Base-by-base conservation (phyloP, 1,139 yeast genomes). In the Yamadazyma dendronema region DNA sequence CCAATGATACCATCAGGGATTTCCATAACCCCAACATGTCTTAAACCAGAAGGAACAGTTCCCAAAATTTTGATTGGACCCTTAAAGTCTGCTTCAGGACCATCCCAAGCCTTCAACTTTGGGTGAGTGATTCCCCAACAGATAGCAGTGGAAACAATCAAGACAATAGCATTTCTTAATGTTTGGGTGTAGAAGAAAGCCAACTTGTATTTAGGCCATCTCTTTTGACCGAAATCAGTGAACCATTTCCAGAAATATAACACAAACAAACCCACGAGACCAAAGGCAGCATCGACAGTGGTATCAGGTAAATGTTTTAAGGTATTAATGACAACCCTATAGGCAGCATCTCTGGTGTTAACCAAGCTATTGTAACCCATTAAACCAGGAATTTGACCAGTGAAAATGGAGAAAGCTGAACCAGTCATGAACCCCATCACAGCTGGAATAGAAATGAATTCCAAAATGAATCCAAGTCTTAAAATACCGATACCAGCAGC, bases 361-460 rank as follows among this genome's bases (percentile, higher is more conserved):
- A 89, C 87, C 32, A 52, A 44, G 16, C 65, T 74, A 48, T 62
- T 68, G 63, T 72, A 84, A 17, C 97, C 97, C 86, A 90, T 74
- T 44, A 90, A 72, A 11, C 75, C 84, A 2, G 97, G 96, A 7
- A 89, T 82, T 64, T 90, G 97, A 28, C 97, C 96, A 41, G 72
- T 62, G 33, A 84, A 71, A 54, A 90, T 90, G 50, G 72, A 81
- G 53, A 90, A 77, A 3, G 97, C 96, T 10, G 96, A 88, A 38
- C 97, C 97, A 28, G 94, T 77, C 94, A 90, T 90, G 66, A 89
- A 90, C 0, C 97, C 97, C 68, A 89, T 75, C 33, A 90, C 96
- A 1, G 96, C 96, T 27, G 96, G 96, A 50, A 84, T 71, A 5
- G 97, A 88, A 51, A 90, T 88, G 56, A 85, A 81, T 57, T 90